Evolutionary conservation across 148 eudicot genomes (phyloP), one percentile per base, ranked within the genome.

Genomic region (Chenopodium berlandieri): DNA sequence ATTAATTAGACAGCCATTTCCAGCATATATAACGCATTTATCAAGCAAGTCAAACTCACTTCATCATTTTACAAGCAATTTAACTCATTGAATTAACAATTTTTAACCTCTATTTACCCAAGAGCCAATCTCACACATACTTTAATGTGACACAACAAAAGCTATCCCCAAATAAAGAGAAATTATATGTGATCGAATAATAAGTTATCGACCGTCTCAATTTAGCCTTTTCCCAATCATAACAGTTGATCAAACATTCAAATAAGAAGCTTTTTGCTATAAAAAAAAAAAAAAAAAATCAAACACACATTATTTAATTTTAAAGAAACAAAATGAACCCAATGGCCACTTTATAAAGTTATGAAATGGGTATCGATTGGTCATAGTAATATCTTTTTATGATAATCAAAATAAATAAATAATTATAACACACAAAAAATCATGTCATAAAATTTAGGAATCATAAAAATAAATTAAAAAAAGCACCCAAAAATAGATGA

Each of bases 11-110:
- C 78, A 67, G 20, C 13, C 48, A 75, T 13, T 50, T 37, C 22
- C 76, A 68, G 64, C 82, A 40, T 54, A 66, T 48, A 50, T 79
- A 52, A 14, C 76, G 75, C 63, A 32, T 20, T 23, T 12, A 73
- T 73, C 23, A 83, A 83, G 79, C 46, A 65, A 75, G 76, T 83
- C 75, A 68, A 79, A n/a, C 63, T 6, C 50, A 64, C 78, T 82
- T 71, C 72, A 22, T 72, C 77, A 71, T 60, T 40, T 63, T 48
- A 70, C 80, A 71, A 71, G 50, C 80, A 47, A 82, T 47, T 70
- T 10, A 54, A 68, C 3, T 76, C 17, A 52, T 16, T 34, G 56
- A 27, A 76, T 20, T 68, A 76, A 75, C 58, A 68, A 1, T 54
- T 23, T 69, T 60, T 40, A 37, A 79, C 25, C 58, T 27, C 9